These are phyloP conservation scores for Amylocarpus encephaloides DNA, from an alignment of 2,329 filamentous ascomycete species.

Conservation along the genomic window DNA sequence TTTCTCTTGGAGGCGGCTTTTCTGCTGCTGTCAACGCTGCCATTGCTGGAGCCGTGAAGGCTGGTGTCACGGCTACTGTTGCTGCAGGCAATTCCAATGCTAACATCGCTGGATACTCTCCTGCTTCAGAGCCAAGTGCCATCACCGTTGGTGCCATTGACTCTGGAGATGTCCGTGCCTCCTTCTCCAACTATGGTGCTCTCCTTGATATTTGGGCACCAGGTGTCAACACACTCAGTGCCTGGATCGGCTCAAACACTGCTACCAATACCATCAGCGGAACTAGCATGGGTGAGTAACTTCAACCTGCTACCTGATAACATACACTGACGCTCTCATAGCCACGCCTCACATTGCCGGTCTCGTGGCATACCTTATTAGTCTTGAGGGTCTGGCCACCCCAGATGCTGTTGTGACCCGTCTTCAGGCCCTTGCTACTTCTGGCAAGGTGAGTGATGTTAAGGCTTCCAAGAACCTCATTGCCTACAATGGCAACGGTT, in stretches of 20 bases:
- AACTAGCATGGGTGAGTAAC: conserved; percentile 47
- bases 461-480: conserved; percentile 45
- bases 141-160: conserved; percentile 48
- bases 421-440: conserved; percentile 34
- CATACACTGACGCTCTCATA: conserved; percentile 28
- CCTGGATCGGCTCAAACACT: conserved; percentile 38
- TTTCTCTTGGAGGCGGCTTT: conserved; percentile 46
- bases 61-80: conserved; percentile 46
- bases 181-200: conserved; percentile 46
- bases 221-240: conserved; percentile 40
- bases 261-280: conserved; percentile 47
- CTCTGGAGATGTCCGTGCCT: conserved; percentile 33
- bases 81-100: conserved; percentile 47
- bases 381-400: conserved; percentile 34
- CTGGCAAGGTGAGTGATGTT: conserved; percentile 36
- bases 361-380: conserved; percentile 61
- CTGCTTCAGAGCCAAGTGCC: conserved; percentile 42
- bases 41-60: conserved; percentile 39
- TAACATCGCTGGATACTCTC: conserved; percentile 38
- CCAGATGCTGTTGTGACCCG: conserved; percentile 36
- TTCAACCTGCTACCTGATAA: not conserved
- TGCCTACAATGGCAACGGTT: conserved; percentile 46
- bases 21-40: conserved; percentile 44
- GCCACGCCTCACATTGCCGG: conserved; percentile 63
- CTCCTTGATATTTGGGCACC: conserved; percentile 47